Evolutionary conservation across 2,329 filamentous ascomycete genomes (phyloP), one percentile per base, ranked within the genome.

Genomic region (Tothia fuscella): DNA sequence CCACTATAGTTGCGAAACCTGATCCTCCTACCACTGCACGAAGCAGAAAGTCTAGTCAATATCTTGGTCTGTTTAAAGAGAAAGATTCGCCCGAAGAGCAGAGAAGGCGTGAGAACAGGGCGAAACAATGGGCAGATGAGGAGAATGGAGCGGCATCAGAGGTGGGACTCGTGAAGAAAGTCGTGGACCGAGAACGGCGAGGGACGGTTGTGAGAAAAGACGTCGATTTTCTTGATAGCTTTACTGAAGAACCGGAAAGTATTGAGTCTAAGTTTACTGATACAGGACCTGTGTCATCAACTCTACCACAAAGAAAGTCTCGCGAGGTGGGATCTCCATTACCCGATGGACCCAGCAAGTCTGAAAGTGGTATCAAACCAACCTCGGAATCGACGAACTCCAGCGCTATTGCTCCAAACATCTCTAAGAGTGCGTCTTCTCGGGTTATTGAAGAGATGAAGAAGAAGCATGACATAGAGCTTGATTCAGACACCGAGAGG

Each of bases 11-110:
- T n/a, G 65, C 74, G 30, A 74, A 74, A 49, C 62, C 67, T 4
- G 75, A 79, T 50, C 65, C 62, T 24, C 60, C 60, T 19, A 58
- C 63, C 21, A 61, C 66, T 20, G 67, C 74, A 49, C 68, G 76
- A 46, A 79, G 74, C 54, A 68, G 76, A 43, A 80, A 80, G 57
- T 74, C 76, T 31, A 78, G 74, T 52, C 76, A 80, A 51, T 78
- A 76, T 50, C 60, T 80, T 41, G 74, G 76, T 10, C 59, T 80
- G 5, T 80, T 80, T 60, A 76, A 76, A 51, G 74, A 77, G 47
- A 76, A 75, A 45, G 73, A 74, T 41, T 64, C 62, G 5, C 66
- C 66, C 19, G 67, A 71, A 24, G 68, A 71, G 47, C 63, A 67
- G 42, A 70, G 69, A 51, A 61, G 65, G 53, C 55, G 65, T 48